A percentile compares a stretch with the other conserved stretches of the same genome.
These are phyloP conservation scores for Colletotrichum sp. DNA, from an alignment of 2,329 filamentous ascomycete species.

Conservation along the genomic window DNA sequence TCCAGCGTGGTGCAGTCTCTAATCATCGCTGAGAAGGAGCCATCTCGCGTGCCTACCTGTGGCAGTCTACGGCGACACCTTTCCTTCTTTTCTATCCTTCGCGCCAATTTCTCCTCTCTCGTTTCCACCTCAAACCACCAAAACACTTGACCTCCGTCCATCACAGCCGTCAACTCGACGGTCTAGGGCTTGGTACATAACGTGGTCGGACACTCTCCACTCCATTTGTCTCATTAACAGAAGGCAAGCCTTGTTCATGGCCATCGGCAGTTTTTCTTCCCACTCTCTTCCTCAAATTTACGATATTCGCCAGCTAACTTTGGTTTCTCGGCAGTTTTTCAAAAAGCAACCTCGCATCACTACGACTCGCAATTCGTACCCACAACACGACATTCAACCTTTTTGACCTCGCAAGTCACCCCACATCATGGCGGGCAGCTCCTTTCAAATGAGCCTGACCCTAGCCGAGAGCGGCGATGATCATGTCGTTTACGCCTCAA, in stretches of 20 bases:
- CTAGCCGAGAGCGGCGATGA: not conserved
- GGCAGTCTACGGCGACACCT: not conserved
- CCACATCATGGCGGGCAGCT: not conserved
- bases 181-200: not conserved
- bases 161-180: not conserved
- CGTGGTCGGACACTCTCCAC: not conserved
- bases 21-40: not conserved
- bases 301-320: not conserved
- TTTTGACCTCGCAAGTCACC: not conserved
- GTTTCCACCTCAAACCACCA: not conserved
- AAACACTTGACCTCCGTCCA: not conserved
- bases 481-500: not conserved
- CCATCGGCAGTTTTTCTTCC: not conserved
- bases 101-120: not conserved
- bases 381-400: not conserved
- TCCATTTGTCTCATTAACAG: not conserved
- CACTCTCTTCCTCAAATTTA: not conserved
- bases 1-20: not conserved
- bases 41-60: not conserved
- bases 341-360: not conserved
- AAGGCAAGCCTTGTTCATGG: not conserved
- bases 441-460: not conserved
- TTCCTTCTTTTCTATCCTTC: not conserved
- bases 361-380: not conserved
- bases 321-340: not conserved